A percentile compares a stretch with the other conserved stretches of the same genome.
phyloP scores from a whole-genome alignment of 2,329 filamentous ascomycete species.

The Pseudogymnoascus sp. region DNA sequence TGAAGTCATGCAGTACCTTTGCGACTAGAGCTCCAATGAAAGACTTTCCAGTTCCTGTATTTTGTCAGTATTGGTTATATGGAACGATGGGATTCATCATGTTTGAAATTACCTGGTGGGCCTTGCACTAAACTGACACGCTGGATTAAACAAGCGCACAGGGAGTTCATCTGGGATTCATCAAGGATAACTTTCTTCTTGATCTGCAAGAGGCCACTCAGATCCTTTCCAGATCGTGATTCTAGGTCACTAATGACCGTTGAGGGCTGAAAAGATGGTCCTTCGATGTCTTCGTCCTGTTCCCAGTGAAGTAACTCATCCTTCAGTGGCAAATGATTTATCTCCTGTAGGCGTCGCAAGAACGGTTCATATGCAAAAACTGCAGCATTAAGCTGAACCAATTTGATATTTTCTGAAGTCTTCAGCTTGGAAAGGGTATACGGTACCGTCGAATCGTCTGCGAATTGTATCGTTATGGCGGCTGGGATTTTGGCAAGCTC shows the following conservation, averaged over 20 bases:
- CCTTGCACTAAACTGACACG: slow-evolving; percentile 59
- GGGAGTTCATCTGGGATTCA: slow-evolving; percentile 46
- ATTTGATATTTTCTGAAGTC: slow-evolving; percentile 30
- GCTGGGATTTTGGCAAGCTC: slow-evolving; percentile 38
- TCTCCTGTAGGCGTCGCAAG: slow-evolving; percentile 48
- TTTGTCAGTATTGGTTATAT: slow-evolving; percentile 11
- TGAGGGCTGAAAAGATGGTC: slow-evolving; percentile 19
- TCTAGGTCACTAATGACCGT: too few species aligned
- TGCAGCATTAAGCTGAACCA: slow-evolving; percentile 55
- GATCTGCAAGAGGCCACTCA: slow-evolving; percentile 28
- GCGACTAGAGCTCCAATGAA: slow-evolving; percentile 60
- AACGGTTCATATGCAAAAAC: slow-evolving; percentile 64
- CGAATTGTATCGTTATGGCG: slow-evolving; percentile 43
- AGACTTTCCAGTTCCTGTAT: slow-evolving; percentile 62
- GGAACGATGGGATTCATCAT: not conserved
- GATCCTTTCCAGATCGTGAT: slow-evolving; percentile 20
- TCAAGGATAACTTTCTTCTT: slow-evolving; percentile 35
- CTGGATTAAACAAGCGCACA: slow-evolving; percentile 45
- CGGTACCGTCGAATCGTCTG: slow-evolving; percentile 36
- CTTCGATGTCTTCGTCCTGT: slow-evolving; percentile 13
- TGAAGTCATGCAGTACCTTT: slow-evolving; percentile 44
- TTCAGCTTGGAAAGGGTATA: slow-evolving; percentile 40
- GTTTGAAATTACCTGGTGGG: slow-evolving; percentile 59
- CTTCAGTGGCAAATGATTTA: slow-evolving; percentile 47
- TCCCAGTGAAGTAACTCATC: slow-evolving; percentile 39